Base-by-base conservation (phyloP, 208 protist species). In the Leishmania tarentolae region DNA sequence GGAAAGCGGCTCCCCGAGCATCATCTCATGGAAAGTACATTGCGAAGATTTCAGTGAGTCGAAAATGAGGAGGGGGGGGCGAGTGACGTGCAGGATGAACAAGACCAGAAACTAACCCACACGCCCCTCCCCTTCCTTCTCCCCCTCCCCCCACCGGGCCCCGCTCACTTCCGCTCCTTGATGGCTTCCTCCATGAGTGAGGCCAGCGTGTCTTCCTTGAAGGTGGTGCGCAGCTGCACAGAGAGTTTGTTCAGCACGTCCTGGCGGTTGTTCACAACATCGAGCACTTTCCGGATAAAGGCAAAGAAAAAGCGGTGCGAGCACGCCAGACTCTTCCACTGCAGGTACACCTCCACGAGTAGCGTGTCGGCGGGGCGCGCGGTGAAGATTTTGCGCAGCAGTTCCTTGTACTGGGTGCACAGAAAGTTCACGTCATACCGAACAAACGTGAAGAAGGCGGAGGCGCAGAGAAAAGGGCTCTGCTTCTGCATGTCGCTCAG, bases 391-490 rank as follows among this genome's bases (percentile, higher is more conserved):
- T 95, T 95, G 63, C 90, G 92, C 47, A 97, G 57, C 24, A 87
- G 68, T 65, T 95, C 91, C 70, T 92, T 90, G 78, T 89, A 91
- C 77, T 79, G 80, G 4, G 83, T 86, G 82, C 89, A 94, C 47
- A 95, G 80, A 40, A 70, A 77, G 61, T 93, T 89, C 17, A 94
- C 83, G 76, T 97, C 92, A 82, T 90, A 97, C 15, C 92, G 92
- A 21, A 91, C 87, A 90, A 93, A 97, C 6, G 92, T 95, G 66
- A 95, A 97, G 80, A 96, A 86, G 75, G 94, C 92, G 15, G 91
- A 93, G 42, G 82, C 82, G 44, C 69, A 75, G 28, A 88, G 81
- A 6, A 59, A 69, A 7, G 75, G 80, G 21, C 56, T 88, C 47
- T 88, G 75, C 42, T 82, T 77, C 77, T 86, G 86, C 47, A 85